phyloP scores from a whole-genome alignment of 805 yeast genomes.

The Spathaspora girioi region DNA sequence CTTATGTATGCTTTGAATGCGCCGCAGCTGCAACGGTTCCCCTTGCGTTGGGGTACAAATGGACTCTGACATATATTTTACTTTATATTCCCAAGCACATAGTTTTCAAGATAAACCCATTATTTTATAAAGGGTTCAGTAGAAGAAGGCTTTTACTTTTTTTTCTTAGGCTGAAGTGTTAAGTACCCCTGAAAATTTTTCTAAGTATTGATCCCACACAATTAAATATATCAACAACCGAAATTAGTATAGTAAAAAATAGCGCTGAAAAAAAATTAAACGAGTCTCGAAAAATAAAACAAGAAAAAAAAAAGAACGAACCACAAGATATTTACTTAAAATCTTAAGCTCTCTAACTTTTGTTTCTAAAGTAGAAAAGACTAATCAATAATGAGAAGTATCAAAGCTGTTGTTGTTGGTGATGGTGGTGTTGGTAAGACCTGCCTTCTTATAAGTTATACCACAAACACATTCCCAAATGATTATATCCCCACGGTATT shows the following conservation, averaged over 20 bases:
- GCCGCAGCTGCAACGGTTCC: no score
- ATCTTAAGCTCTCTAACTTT: no score
- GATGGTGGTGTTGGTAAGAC: slow-evolving; percentile 97
- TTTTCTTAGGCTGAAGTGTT: not conserved
- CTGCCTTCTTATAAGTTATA: slow-evolving; percentile 80
- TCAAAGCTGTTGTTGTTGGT: slow-evolving; percentile 91
- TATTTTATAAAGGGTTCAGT: no score
- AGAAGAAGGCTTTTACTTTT: no score
- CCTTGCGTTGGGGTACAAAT: no score
- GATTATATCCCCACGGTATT: slow-evolving; percentile 94
- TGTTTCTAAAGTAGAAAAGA: no score
- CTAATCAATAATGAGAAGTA: slow-evolving; percentile 58
- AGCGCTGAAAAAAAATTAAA: no score
- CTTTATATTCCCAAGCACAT: no score
- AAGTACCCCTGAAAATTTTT: not conserved
- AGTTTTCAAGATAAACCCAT: no score
- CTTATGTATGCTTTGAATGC: no score
- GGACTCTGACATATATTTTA: no score
- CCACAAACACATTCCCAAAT: slow-evolving; percentile 88
- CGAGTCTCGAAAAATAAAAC: not conserved
- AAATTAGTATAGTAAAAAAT: not conserved
- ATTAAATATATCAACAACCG: not conserved
- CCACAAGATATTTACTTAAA: no score
- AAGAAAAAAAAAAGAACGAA: not conserved
- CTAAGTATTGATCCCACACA: not conserved